A percentile compares a stretch with the other conserved stretches of the same genome.
Evolutionary conservation across 108 stramenopile genomes (phyloP).

Genomic region (Halocafeteria seosinensis): DNA sequence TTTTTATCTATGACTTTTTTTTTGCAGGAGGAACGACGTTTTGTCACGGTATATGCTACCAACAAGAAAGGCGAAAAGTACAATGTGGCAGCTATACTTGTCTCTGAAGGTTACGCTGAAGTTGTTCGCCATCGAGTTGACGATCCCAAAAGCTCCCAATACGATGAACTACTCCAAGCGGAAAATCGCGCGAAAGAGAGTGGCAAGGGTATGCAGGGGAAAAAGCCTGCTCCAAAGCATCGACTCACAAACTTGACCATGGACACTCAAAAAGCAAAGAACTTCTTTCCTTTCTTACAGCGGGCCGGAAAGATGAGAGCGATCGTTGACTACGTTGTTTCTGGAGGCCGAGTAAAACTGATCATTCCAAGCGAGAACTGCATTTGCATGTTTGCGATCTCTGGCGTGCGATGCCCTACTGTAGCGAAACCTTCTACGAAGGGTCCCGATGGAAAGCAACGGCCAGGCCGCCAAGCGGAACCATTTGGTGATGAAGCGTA

Average conservation of each 20-base stretch:
- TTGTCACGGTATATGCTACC: slow-evolving; percentile 51
- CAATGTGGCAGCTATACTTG: slow-evolving; percentile 59
- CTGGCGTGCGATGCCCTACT: background rate
- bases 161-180: slow-evolving; percentile 69
- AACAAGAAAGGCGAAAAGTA: slow-evolving; percentile 54
- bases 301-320: slow-evolving; percentile 57
- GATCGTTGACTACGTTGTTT: slow-evolving; percentile 81
- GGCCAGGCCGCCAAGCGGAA: slow-evolving; percentile 44
- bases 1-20: background rate
- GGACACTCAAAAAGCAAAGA: slow-evolving; percentile 69
- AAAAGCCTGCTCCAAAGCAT: background rate
- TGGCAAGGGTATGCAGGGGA: slow-evolving; percentile 67
- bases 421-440: background rate
- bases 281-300: slow-evolving; percentile 65
- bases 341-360: slow-evolving; percentile 75
- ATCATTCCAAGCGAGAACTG: slow-evolving; percentile 73
- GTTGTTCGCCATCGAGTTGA: slow-evolving; percentile 77
- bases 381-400: slow-evolving; percentile 53
- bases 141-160: slow-evolving; percentile 67
- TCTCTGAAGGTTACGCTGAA: slow-evolving; percentile 69
- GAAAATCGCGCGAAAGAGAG: slow-evolving; percentile 59
- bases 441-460: background rate
- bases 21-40: slow-evolving; percentile 5
- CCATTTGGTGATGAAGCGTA: slow-evolving; percentile 85
- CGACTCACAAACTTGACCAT: slow-evolving; percentile 57